phyloP scores from a whole-genome alignment of 352 stramenopile species.

The Globisporangium cylindrosporum region DNA sequence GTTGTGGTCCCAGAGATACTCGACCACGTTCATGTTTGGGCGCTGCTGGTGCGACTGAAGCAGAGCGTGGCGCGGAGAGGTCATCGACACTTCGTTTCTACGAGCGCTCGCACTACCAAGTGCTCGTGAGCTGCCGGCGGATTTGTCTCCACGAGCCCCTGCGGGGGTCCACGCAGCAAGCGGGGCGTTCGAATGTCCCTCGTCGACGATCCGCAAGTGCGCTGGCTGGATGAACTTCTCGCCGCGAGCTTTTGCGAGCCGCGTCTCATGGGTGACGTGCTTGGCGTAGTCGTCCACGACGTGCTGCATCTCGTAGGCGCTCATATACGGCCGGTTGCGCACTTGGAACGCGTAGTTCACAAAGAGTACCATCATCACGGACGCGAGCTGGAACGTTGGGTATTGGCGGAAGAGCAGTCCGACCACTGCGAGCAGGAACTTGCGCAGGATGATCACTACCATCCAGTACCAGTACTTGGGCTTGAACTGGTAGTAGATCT shows the following conservation, averaged over 20 bases:
- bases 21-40: conserved; percentile 42
- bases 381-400: conserved; percentile 71
- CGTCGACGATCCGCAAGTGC: conserved; percentile 38
- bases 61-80: conserved; percentile 9
- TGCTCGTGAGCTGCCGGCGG: not conserved
- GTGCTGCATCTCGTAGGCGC: conserved; percentile 48
- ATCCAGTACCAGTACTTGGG: conserved; percentile 81
- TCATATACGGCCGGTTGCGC: conserved; percentile 76
- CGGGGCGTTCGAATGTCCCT: conserved; percentile 8
- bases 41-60: conserved; percentile 16
- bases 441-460: conserved; percentile 74
- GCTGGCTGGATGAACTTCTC: conserved; percentile 52
- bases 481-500: conserved; percentile 89
- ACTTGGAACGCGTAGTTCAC: conserved; percentile 75
- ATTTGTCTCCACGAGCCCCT: not conserved
- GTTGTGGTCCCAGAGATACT: conserved; percentile 80
- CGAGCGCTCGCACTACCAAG: not conserved
- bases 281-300: conserved; percentile 60
- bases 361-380: conserved; percentile 74
- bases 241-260: conserved; percentile 47
- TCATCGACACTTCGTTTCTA: conserved; percentile 4
- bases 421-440: conserved; percentile 64
- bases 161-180: conserved; percentile 28
- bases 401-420: conserved; percentile 73
- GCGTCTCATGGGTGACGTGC: conserved; percentile 45